phyloP scores from a whole-genome alignment of 345 rosid species.

The Camelina laxa region DNA sequence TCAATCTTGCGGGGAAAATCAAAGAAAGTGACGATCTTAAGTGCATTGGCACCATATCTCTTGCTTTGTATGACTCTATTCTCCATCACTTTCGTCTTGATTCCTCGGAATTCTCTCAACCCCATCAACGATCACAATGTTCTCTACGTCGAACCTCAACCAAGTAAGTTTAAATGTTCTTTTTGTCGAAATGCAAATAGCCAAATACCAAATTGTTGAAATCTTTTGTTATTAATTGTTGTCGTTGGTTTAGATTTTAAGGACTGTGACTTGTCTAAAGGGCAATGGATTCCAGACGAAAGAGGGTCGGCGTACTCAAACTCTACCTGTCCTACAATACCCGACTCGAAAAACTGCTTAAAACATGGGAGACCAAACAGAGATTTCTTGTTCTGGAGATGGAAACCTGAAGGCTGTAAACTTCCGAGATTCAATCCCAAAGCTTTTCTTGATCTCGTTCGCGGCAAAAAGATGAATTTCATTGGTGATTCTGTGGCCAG shows the following conservation, averaged over 20 bases:
- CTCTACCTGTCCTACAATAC: constrained; percentile 65
- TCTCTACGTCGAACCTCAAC: constrained; percentile 29
- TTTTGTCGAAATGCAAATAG: not conserved
- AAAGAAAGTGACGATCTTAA: not conserved
- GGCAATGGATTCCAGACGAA: constrained; percentile 66
- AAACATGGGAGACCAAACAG: constrained; percentile 60
- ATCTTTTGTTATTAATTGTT: not conserved
- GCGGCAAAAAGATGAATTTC: constrained; percentile 68
- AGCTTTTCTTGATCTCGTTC: constrained; percentile 52
- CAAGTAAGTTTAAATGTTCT: constrained; percentile 3
- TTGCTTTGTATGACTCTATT: constrained; percentile 48
- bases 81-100: constrained; percentile 53
- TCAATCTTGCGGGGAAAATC: not conserved
- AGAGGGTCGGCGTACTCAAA: constrained; percentile 57
- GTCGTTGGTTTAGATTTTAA: constrained; percentile 22
- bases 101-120: constrained; percentile 52
- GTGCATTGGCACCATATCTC: constrained; percentile 17
- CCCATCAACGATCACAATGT: constrained; percentile 34
- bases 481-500: constrained; percentile 82
- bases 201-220: too few relatives aligned
- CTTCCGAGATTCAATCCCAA: constrained; percentile 66
- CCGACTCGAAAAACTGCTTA: constrained; percentile 65
- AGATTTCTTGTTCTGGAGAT: constrained; percentile 77
- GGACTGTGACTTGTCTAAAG: constrained; percentile 60
- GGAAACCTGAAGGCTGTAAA: constrained; percentile 73